Evolutionary conservation across 2,329 filamentous ascomycete genomes (phyloP), one percentile per base, ranked within the genome.

Genomic region (Colletotrichum viniferum): DNA sequence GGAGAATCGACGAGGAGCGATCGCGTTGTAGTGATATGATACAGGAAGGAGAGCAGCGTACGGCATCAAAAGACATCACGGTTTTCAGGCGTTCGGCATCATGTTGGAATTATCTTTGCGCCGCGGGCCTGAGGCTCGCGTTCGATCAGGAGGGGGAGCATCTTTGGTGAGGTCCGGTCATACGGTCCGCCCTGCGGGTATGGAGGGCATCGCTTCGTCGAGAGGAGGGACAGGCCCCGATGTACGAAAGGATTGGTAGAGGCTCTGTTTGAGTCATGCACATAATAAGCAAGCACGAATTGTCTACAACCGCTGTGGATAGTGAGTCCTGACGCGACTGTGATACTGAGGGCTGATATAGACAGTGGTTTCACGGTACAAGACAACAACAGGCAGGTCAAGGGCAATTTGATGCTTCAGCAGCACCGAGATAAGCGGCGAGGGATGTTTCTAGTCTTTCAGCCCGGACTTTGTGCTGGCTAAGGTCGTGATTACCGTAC

Each of bases 1-100:
- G 84, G 94, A 96, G 85, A 95, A 92, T 85, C 90, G 94, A 84
- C 90, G 94, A 83, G 96, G 96, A 78, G 94, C 95, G 77, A 98
- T 98, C 86, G 92, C 94, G 76, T 88, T 98, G 83, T 90, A 84
- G 84, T 74, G 69, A 78, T 70, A 69, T 13, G n/a, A 18, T 26
- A 38, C 9, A 64, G n/a, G 34, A 16, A 28, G 62, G 52, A 52
- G 55, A 48, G 24, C 43, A 67, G 48, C 71, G 36, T 65, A 72
- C 36, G 63, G 70, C 73, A 76, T 73, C 58, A 69, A 76, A 73
- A 76, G 32, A 76, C 69, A 76, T 69, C n/a, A 69, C 63, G 72
- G 75, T 67, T 70, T 74, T 48, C 48, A 63, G 74, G 74, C 74
- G 74, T 76, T 76, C 21, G 71, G 74, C 65, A 74, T 76, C 55